Evolutionary conservation across 2,329 filamentous ascomycete species (phyloP).

Genomic region (Myriosclerotinia curreyana): DNA sequence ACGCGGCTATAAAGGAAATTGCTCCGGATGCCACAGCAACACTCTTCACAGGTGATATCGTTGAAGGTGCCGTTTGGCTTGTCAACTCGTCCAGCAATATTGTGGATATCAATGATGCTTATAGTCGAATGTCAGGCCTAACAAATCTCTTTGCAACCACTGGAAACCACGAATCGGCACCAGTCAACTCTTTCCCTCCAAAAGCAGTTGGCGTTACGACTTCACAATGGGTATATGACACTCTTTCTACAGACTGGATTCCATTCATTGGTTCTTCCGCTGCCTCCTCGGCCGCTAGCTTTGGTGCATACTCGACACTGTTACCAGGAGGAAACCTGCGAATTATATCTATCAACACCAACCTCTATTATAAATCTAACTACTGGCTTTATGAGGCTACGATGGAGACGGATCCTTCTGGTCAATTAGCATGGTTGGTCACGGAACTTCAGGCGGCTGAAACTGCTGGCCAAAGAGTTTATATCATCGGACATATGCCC

Average conservation of each 20-base stretch:
- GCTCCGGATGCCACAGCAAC: conserved; percentile 37
- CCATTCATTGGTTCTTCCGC: conserved; percentile 38
- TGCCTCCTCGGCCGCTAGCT: conserved; percentile 34
- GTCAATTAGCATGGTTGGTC: conserved; percentile 42
- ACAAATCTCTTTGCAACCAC: conserved; percentile 40
- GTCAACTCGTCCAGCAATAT: conserved; percentile 37
- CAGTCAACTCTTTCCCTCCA: conserved; percentile 41
- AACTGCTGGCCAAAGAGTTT: conserved; percentile 41
- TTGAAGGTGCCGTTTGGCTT: conserved; percentile 43
- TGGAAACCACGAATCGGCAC: conserved; percentile 44
- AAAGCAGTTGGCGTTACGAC: conserved; percentile 29
- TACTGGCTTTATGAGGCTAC: conserved; percentile 42
- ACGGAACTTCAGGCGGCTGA: conserved; percentile 42
- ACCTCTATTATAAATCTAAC: conserved; percentile 45
- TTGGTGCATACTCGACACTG: conserved; percentile 42
- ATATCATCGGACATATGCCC: conserved; percentile 41
- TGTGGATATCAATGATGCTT: conserved; percentile 41
- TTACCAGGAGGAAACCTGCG: conserved; percentile 38
- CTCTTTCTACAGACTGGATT: conserved; percentile 40
- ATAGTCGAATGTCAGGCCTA: conserved; percentile 38
- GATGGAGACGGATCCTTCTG: conserved; percentile 42
- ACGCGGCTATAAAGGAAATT: conserved; percentile 41
- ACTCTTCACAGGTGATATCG: conserved; percentile 45
- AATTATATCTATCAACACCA: conserved; percentile 46
- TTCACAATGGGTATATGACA: conserved; percentile 43